phyloP scores from a whole-genome alignment of 2,329 filamentous ascomycete species.

The Pestalotiopsis sp. region DNA sequence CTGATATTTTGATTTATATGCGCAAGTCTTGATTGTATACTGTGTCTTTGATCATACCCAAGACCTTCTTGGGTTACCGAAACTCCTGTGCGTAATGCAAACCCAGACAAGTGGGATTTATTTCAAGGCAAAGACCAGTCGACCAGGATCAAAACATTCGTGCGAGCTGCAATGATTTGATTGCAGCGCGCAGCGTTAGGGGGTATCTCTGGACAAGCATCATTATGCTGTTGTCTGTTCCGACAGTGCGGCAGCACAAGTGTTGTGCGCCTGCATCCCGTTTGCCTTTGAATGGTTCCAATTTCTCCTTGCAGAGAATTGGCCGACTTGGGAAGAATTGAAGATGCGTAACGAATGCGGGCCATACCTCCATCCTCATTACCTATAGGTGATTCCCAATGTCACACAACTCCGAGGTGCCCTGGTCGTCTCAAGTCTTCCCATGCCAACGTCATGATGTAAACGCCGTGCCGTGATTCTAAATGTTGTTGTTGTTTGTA shows the following conservation, averaged over 20 bases:
- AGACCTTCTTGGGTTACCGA: constrained; percentile 5
- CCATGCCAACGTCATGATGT: constrained; percentile 19
- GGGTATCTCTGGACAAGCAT: constrained; percentile 11
- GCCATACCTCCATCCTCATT: constrained; percentile 19
- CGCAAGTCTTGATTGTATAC: constrained; percentile 1
- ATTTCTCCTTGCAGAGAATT: constrained; percentile 6
- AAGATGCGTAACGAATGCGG: constrained; percentile 17
- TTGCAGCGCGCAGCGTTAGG: constrained; percentile 1
- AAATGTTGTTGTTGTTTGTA: constrained; percentile 1
- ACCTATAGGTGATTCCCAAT: constrained; percentile 21
- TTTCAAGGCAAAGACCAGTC: constrained; percentile 2
- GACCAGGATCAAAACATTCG: constrained; percentile 6
- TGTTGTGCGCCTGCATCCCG: background rate
- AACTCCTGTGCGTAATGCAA: constrained; percentile 11
- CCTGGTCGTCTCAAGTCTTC: constrained; percentile 25
- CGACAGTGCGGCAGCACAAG: background rate
- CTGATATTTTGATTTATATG: constrained; percentile 5
- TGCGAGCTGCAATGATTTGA: background rate
- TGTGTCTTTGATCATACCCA: background rate
- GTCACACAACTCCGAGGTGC: constrained; percentile 33
- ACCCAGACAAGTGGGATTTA: background rate
- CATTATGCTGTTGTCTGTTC: constrained; percentile 5
- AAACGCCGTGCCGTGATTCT: constrained; percentile 28
- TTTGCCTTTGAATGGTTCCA: constrained; percentile 2
- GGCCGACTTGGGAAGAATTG: constrained; percentile 16